Evolutionary conservation across 2,329 filamentous ascomycete genomes (phyloP), one percentile per base, ranked within the genome.

Genomic region (Hysterium pulicare): DNA sequence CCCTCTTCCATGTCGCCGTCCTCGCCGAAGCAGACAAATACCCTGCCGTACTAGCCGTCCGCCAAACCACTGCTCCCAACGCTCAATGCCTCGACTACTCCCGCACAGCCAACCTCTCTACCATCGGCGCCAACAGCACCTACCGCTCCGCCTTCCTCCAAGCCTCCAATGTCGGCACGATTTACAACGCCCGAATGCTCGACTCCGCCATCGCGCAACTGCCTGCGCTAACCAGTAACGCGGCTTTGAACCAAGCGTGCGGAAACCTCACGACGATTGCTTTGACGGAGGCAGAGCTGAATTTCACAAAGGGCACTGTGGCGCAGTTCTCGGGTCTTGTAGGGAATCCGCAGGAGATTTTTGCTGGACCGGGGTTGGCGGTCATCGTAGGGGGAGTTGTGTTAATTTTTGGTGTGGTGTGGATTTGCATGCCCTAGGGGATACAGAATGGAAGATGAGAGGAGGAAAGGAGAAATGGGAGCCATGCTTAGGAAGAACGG

Each of bases 111-210:
- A 76, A 75, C 56, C 65, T 73, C 45, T 73, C 72, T 17, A 69
- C 66, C 46, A 68, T 75, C 47, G 70, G 69, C 45, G 47, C 60
- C 41, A 76, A 75, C 59, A 53, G 66, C 45, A 71, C 70, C 39
- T 71, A 71, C 44, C 72, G 73, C 40, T 65, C 66, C n/a, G 70
- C 71, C 9, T 72, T 71, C 54, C 54, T 75, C 36, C 64, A 67
- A 41, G 69, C 68, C 24, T 68, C 71, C 11, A 66, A 62, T 21
- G 50, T 69, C 34, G 73, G 73, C 44, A 72, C 69, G 19, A 54
- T 65, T 23, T 43, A 42, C 44, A 59, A 58, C 38, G 60, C 61
- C 5, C 56, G 53, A 23, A 71, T 75, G 59, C 62, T 76, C 52
- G 67, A 73, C 44, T 58, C 55, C 15, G 67, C 71, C 37, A 60